Evolutionary conservation across 2,329 filamentous ascomycete genomes (phyloP).

Genomic region (Emydomyces testavorans): DNA sequence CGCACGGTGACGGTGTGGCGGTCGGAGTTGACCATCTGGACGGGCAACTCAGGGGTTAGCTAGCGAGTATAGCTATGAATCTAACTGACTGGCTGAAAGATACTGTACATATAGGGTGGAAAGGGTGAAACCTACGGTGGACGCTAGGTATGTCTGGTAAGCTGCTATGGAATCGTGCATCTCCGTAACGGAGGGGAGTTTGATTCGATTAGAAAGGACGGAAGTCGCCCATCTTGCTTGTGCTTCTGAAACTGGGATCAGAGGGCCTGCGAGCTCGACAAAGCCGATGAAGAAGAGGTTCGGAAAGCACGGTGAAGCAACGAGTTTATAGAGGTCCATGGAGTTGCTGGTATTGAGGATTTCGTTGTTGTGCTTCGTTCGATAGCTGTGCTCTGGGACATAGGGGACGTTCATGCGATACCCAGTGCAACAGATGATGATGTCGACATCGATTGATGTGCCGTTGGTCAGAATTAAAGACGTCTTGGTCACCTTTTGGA

Average conservation of each 20-base stretch:
- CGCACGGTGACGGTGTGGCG: constrained; percentile 24
- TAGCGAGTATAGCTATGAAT: too few species aligned
- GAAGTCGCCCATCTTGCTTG: constrained; percentile 28
- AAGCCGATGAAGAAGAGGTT: constrained; percentile 30
- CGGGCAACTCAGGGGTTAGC: too few species aligned
- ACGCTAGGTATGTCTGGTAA: constrained; percentile 21
- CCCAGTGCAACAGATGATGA: constrained; percentile 28
- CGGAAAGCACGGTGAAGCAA: constrained; percentile 23
- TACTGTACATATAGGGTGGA: background rate
- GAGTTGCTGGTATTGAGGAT: constrained; percentile 15
- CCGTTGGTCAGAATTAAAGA: constrained; percentile 24
- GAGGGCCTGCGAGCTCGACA: constrained; percentile 25
- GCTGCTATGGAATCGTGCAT: constrained; percentile 22
- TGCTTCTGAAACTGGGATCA: constrained; percentile 26
- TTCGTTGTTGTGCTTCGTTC: constrained; percentile 11
- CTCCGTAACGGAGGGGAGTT: constrained; percentile 20
- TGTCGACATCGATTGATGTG: constrained; percentile 24
- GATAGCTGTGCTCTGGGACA: constrained; percentile 17
- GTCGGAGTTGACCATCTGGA: constrained; percentile 24
- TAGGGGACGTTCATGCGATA: constrained; percentile 21
- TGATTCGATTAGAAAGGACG: constrained; percentile 21
- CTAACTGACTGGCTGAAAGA: too few species aligned
- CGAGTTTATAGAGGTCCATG: constrained; percentile 27
- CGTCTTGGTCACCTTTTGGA: constrained; percentile 24
- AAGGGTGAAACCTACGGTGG: constrained; percentile 13